Evolutionary conservation across 176 grass and related monocot genomes (phyloP), one percentile per base, ranked within the genome.

Genomic region (Phyllostachys edulis): DNA sequence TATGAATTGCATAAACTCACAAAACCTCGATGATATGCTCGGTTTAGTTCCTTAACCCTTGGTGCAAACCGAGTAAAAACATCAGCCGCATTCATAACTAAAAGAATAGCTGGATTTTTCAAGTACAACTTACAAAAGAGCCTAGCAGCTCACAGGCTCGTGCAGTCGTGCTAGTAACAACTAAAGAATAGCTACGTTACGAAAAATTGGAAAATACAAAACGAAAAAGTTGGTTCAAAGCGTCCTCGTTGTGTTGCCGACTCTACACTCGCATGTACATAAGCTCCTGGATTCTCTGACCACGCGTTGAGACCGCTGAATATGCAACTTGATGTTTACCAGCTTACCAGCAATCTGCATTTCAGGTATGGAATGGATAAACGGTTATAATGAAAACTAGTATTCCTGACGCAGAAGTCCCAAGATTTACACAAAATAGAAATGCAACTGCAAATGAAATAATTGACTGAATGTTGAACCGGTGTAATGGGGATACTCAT

Each of bases 281-380:
- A 90, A 24, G 51, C 80, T 95, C 75, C 96, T 93, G 12, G 96
- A 93, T 45, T 84, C 93, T 76, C 80, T 85, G 8, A 95, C 96
- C 21, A 92, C 42, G 23, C 86, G 92, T 57, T 85, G 85, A 17
- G 92, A 95, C 16, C 93, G 85, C 21, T 85, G 84, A 71, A 89
- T 90, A 67, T 93, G 92, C 88, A 94, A 63, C 84, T 97, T 97
- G 84, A 97, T 93, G 82, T 88, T 91, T 66, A 90, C 71, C 85
- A 99, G 64, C 76, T 99, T 99, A 26, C 93, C 91, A 77, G 91
- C 83, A 87, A 99, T 99, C 96, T 99, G 89, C 75, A 80, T 75
- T 87, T 69, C 17, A 34, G 61, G 59, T 65, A 83, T 32, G 3
- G 23, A 67, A 42, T 72, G 39, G 24, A 45, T 65, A 65, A 78